Percentiles rank a stretch among this genome's conserved stretches.
These are phyloP conservation scores for Glycine tomentella DNA, from an alignment of 306 rosid genomes.

Conservation along the genomic window DNA sequence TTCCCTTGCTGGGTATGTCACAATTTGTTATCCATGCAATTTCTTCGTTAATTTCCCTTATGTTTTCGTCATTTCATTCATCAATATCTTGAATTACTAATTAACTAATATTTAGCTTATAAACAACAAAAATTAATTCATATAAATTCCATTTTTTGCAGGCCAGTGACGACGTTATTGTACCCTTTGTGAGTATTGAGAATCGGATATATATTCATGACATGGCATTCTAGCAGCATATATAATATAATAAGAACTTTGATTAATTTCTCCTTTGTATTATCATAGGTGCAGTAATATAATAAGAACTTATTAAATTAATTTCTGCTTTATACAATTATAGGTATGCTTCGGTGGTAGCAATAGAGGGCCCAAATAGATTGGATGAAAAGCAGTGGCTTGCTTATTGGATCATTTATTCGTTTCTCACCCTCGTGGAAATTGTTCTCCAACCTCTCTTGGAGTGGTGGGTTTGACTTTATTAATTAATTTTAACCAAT, in stretches of 20 bases:
- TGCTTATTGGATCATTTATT: constrained; percentile 93
- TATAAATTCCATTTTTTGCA: constrained; percentile 40
- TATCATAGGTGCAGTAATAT: not conserved
- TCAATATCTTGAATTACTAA: not conserved
- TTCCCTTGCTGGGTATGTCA: constrained; percentile 11
- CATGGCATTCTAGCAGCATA: not conserved
- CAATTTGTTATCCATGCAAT: not conserved
- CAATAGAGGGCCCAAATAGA: constrained; percentile 75
- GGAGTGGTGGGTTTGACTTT: constrained; percentile 55
- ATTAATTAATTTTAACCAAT: too few species aligned
- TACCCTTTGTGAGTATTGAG: constrained; percentile 94
- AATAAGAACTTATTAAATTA: too few species aligned
- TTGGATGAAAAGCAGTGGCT: constrained; percentile 93
- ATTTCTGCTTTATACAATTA: too few species aligned
- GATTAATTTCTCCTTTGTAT: not conserved
- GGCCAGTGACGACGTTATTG: constrained; percentile 74
- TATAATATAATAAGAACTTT: too few species aligned
- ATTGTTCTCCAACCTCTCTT: constrained; percentile 71
- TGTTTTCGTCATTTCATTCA: not conserved
- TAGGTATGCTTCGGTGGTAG: too few species aligned
- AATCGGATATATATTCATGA: not conserved
- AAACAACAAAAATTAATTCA: not conserved
- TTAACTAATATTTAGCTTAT: too few species aligned
- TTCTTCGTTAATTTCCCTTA: too few species aligned
- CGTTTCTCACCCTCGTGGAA: constrained; percentile 83